Base-by-base conservation (phyloP, 192 early-diverging fungal genomes). In the Coemansia sp. region DNA sequence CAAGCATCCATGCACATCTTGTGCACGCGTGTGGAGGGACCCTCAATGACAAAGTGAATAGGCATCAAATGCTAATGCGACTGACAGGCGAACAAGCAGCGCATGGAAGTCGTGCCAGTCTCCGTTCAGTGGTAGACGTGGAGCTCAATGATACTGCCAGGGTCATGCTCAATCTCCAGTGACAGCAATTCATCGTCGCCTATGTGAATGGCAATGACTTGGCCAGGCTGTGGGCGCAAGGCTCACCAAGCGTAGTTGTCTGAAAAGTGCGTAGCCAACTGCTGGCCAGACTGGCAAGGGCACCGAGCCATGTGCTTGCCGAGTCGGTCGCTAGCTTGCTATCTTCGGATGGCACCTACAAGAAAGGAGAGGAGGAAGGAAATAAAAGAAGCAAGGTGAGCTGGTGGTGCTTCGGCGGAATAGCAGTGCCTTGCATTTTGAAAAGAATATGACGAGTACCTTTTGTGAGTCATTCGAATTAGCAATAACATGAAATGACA, bases 191-290 rank as follows among this genome's bases (percentile, higher is more conserved):
- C 8, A 17, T 10, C 14, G 35, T 14, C 27, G 2, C 35, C 31
- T 2, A 37, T 20, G 3, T 1, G n/a, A 9, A 70, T 65, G 0
- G 35, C 59, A 24, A 84, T 75, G n/a, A 73, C 72, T 69, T 88
- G 88, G 3, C 84, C 85, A 14, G 73, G 68, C 47, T 84, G 86
- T 15, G 90, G 88, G 35, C 80, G 79, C 72, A 91, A 76, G 49
- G 87, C 74, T 9, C 83, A 85, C 6, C 65, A 71, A 6, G 89
- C 68, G 31, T 82, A 77, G 74, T 93, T 93, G 59, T 86, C 49
- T 96, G 68, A 17, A 95, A 73, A 2, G 95, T 93, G 12, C 87
- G 91, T 54, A 96, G 75, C 96, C 96, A 98, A 46, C 86, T 88
- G 58, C 84, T 86, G 0, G 83, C 63, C 1, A 80, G 68, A 6